Evolutionary conservation across 441 rosid species (phyloP).

Genomic region (Bruguiera hainesii): DNA sequence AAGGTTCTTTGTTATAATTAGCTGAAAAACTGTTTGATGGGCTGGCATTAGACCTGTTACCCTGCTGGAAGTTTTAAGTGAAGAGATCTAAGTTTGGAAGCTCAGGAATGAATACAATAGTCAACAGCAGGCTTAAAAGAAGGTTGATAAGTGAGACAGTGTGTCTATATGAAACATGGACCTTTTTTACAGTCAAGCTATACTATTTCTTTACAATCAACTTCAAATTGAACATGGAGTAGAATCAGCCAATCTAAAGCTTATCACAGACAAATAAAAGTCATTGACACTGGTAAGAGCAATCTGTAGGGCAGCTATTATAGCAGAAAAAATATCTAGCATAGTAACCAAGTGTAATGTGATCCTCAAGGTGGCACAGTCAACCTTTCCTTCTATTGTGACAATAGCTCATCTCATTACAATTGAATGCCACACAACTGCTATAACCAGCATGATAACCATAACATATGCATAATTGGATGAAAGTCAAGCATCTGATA

Average conservation of each 20-base stretch:
- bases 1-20: slow-evolving; percentile 38
- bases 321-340: too few species aligned
- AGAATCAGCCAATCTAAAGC: background rate
- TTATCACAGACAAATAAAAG: background rate
- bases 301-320: too few species aligned
- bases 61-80: slow-evolving; percentile 33
- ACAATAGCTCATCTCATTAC: too few species aligned
- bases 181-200: background rate
- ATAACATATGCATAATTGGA: too few species aligned
- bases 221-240: background rate
- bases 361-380: too few species aligned
- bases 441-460: too few species aligned
- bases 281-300: too few species aligned
- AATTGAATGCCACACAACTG: too few species aligned
- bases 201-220: background rate
- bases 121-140: background rate
- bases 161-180: background rate
- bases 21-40: slow-evolving; percentile 43
- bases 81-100: background rate
- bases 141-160: too few species aligned
- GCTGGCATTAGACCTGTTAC: slow-evolving; percentile 59
- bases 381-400: too few species aligned
- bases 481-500: too few species aligned
- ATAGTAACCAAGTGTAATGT: too few species aligned
- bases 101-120: background rate